These are phyloP conservation scores for Sporothrix pallida DNA, from an alignment of 2,329 filamentous ascomycete species.

Conservation along the genomic window DNA sequence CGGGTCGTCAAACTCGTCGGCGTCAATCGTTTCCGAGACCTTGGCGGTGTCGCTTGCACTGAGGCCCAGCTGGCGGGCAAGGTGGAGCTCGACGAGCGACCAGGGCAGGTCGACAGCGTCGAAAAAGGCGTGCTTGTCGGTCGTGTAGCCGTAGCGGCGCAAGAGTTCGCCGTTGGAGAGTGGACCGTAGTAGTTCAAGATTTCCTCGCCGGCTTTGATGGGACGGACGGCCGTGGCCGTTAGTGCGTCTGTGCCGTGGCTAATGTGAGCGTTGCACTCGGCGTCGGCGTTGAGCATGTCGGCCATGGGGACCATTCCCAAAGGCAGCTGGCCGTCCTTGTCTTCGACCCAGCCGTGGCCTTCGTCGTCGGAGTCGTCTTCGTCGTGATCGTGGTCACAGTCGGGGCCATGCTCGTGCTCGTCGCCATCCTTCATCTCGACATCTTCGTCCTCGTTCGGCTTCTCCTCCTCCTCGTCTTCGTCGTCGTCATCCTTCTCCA, in stretches of 20 bases:
- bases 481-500: constrained; percentile 66
- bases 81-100: constrained; percentile 47
- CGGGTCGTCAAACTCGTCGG: constrained; percentile 73
- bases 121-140: constrained; percentile 74
- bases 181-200: constrained; percentile 89
- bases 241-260: constrained; percentile 61
- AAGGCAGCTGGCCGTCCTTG: constrained; percentile 61
- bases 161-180: constrained; percentile 82
- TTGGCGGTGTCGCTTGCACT: constrained; percentile 49
- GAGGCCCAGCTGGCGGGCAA: constrained; percentile 38
- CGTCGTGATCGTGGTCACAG: constrained; percentile 43
- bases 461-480: constrained; percentile 25
- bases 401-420: constrained; percentile 56
- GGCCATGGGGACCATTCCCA: constrained; percentile 90
- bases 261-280: constrained; percentile 75
- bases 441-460: constrained; percentile 64
- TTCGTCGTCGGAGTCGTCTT: constrained; percentile 58
- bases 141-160: constrained; percentile 86
- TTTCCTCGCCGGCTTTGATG: constrained; percentile 74
- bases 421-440: constrained; percentile 49
- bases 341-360: constrained; percentile 70
- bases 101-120: constrained; percentile 82
- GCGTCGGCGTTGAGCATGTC: constrained; percentile 90
- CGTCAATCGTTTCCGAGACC: constrained; percentile 55
- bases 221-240: constrained; percentile 73